Percentiles rank a stretch among this genome's conserved stretches.
These are phyloP conservation scores for Aspergillus proliferans DNA, from an alignment of 2,329 filamentous ascomycete genomes.

Conservation along the genomic window DNA sequence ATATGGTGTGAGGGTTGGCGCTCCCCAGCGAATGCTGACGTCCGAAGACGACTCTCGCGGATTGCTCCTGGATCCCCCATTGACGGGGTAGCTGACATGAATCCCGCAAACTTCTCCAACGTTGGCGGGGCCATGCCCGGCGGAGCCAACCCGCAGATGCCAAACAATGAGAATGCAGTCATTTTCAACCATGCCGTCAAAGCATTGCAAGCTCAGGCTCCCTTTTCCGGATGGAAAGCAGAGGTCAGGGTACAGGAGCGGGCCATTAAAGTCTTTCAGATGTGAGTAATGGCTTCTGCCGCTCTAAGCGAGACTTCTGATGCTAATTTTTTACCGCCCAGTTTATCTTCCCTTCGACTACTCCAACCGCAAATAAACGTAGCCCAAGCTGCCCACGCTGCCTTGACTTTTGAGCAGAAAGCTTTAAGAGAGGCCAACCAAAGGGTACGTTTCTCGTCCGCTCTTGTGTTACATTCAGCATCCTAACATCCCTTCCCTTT, in stretches of 20 bases:
- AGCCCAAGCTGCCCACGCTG: constrained; percentile 33
- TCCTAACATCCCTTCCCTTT: neutral
- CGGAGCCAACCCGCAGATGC: constrained; percentile 29
- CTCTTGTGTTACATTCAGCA: neutral
- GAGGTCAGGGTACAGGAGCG: constrained; percentile 36
- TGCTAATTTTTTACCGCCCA: constrained; percentile 1
- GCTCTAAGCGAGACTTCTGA: neutral
- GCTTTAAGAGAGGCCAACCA: constrained; percentile 38
- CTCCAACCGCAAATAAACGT: constrained; percentile 38
- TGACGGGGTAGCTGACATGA: constrained; percentile 37
- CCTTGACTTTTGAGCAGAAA: constrained; percentile 41
- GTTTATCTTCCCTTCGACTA: constrained; percentile 35
- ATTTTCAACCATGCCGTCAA: constrained; percentile 36
- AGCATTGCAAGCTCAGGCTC: constrained; percentile 35
- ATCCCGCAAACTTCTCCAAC: constrained; percentile 36
- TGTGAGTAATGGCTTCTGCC: constrained; percentile 25
- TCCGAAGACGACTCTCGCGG: constrained; percentile 22
- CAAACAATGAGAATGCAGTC: constrained; percentile 28
- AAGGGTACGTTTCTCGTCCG: constrained; percentile 16
- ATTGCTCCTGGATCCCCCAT: constrained; percentile 31
- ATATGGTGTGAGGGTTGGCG: constrained; percentile 5
- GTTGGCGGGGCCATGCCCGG: constrained; percentile 30
- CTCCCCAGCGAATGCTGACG: constrained; percentile 32
- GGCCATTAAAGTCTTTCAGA: constrained; percentile 38
- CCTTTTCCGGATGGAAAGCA: constrained; percentile 41